These are phyloP conservation scores for Lipomyces chichibuensis DNA, from an alignment of 805 yeast species.

Conservation along the genomic window DNA sequence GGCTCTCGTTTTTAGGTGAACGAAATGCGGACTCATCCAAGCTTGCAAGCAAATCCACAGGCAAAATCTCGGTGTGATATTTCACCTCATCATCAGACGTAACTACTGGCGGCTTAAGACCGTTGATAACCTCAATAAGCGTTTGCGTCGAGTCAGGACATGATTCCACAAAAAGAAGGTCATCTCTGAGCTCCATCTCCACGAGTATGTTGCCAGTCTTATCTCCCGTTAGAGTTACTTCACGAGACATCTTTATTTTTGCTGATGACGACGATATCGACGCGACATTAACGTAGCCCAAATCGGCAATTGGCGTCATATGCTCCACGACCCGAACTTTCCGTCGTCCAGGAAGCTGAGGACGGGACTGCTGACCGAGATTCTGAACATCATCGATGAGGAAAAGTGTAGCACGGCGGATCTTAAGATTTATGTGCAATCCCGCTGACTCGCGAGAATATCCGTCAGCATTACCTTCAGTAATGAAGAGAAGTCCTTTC, in stretches of 20 bases:
- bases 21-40: constrained; percentile 48
- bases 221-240: constrained; percentile 48
- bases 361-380: constrained; percentile 39
- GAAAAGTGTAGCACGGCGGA: constrained; percentile 55
- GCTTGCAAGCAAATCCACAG: constrained; percentile 50
- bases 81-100: constrained; percentile 61
- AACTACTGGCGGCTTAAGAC: constrained; percentile 68
- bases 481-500: constrained; percentile 56
- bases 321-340: constrained; percentile 38
- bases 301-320: constrained; percentile 46
- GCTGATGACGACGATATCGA: constrained; percentile 38
- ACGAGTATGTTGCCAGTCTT: constrained; percentile 30
- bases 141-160: constrained; percentile 89
- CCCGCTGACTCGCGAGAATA: constrained; percentile 44
- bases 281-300: constrained; percentile 62
- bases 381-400: constrained; percentile 65
- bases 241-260: constrained; percentile 13
- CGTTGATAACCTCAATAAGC: constrained; percentile 65
- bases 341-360: constrained; percentile 32
- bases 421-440: constrained; percentile 48
- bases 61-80: constrained; percentile 50
- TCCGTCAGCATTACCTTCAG: constrained; percentile 59
- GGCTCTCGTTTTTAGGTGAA: background rate
- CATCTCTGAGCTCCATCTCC: constrained; percentile 39
- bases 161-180: constrained; percentile 39